A percentile compares a stretch with the other conserved stretches of the same genome.
phyloP scores from a whole-genome alignment of 2,329 filamentous ascomycete species.

The Cryoendolithus antarcticus region DNA sequence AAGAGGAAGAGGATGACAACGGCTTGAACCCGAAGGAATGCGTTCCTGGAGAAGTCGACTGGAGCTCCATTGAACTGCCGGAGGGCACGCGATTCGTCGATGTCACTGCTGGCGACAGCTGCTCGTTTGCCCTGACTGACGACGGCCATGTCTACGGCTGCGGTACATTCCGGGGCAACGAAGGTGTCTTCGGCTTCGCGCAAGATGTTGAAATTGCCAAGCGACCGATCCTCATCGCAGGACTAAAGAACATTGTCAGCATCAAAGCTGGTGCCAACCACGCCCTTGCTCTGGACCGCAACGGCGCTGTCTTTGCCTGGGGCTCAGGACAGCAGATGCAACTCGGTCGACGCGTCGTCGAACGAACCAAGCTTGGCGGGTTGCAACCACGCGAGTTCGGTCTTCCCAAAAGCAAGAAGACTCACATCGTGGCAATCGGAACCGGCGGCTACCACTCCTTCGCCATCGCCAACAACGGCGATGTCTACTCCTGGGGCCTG shows the following conservation, averaged over 20 bases:
- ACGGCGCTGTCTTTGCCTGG: constrained; percentile 57
- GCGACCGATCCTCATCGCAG: constrained; percentile 44
- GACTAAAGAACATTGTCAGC: constrained; percentile 53
- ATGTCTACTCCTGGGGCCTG: constrained; percentile 70
- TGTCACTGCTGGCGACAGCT: constrained; percentile 61
- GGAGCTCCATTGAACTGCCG: constrained; percentile 26
- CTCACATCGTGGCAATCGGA: constrained; percentile 47
- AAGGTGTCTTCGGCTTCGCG: constrained; percentile 54
- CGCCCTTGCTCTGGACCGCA: constrained; percentile 53
- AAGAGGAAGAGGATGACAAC: constrained; percentile 45
- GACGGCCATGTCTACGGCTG: constrained; percentile 69
- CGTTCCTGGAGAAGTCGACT: constrained; percentile 40
- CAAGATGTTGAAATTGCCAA: constrained; percentile 40
- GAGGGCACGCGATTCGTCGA: constrained; percentile 52
- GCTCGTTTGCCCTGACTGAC: constrained; percentile 62
- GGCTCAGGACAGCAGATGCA: constrained; percentile 61
- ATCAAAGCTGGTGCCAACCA: constrained; percentile 60
- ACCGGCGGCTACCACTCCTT: constrained; percentile 76
- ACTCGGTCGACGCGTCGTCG: constrained; percentile 52
- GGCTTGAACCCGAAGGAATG: constrained; percentile 62
- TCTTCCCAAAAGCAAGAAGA: constrained; percentile 34
- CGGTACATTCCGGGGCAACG: constrained; percentile 66
- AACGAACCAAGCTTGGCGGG: constrained; percentile 43
- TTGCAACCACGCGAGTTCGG: constrained; percentile 46
- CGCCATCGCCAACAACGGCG: constrained; percentile 53